Base-by-base conservation (phyloP, 164 flowering plant genomes). In the Houttuynia cordata region DNA sequence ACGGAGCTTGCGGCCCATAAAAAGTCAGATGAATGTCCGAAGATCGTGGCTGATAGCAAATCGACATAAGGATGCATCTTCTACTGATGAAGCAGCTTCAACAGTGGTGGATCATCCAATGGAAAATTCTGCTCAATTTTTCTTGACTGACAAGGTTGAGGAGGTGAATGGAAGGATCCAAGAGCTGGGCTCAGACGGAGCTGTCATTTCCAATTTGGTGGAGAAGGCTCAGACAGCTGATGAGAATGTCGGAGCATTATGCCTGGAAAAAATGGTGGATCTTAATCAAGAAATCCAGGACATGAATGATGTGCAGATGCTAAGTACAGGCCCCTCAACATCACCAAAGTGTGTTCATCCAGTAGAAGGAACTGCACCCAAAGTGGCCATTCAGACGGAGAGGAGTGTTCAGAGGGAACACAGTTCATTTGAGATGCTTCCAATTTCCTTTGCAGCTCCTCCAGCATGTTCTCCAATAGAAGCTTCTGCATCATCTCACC, bases 11-110 rank as follows among this genome's bases (percentile, higher is more conserved):
- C 55, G 55, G 51, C 60, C 73, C 37, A 55, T 34, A 51, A 54
- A 65, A 51, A 70, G 69, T 58, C 75, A 65, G 68, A 56, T 51
- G 56, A 69, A 64, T 51, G 52, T 14, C 20, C 64, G 15, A 51
- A 34, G 65, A 42, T 62, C 75, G 10, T 64, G 65, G 51, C 40
- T 58, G 22, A 18, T 53, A 34, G 23, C 59, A 25, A 59, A 63
- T 61, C 63, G 52, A 19, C 66, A 25, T 7, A 30, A 54, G 24
- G 34, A 23, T 34, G 17, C 17, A 23, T 6, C 4, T n/a, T n/a
- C 47, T 40, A 24, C 30, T 56, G 39, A 57, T 34, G 30, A 67
- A 41, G 51, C 45, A 54, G 51, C 58, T 71, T 67, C 74, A 20
- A 71, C 73, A 61, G 62, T 59, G 30, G 45, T 62, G 53, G 63